Base-by-base conservation (phyloP, 345 rosid species). In the Erucastrum elatum region DNA sequence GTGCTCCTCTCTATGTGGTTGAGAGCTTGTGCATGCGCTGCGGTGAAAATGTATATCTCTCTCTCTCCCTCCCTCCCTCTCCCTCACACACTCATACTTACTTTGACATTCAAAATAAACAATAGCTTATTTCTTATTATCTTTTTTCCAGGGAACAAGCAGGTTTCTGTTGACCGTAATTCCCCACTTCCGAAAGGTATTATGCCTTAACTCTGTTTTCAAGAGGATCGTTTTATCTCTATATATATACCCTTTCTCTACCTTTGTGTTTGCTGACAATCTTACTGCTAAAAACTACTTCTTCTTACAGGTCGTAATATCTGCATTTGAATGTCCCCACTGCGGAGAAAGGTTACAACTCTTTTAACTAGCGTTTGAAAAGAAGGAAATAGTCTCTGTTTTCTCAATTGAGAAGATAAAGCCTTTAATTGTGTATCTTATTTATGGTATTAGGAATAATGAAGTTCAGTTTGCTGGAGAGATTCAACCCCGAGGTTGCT, bases 11-110 rank as follows among this genome's bases (percentile, higher is more conserved):
- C 25, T 92, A 91, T 71, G 80, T 89, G 59, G 89, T 95, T 49
- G 99, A 93, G 74, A 95, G 99, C 78, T 90, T 93, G 75, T 95
- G 98, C 80, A 93, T 95, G 99, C 91, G 91, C 44, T 95, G 99
- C 79, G 78, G 82, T 34, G 90, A 90, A 69, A 95, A 95, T 26
- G 99, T 95, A 86, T 65, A 82, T 58, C 4, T n/a, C 51, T 13
- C 49, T 41, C n/a, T 12, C 15, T 44, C 1, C 10, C 49, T 39
- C n/a, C 1, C 16, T 44, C 2, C 15, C 26, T 68, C 27, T 60
- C 27, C 12, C 13, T n/a, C n/a, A 59, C 9, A 13, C 1, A 6
- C 60, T 46, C 55, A 46, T 46, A 53, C 34, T 3, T 21, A 21
- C 21, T 0, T 21, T 21, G 21, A 21, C 21, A 21, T n/a, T n/a